Conservation (phyloP, 1,139 yeast species). For the Debaryomyces subglobosus region DNA sequence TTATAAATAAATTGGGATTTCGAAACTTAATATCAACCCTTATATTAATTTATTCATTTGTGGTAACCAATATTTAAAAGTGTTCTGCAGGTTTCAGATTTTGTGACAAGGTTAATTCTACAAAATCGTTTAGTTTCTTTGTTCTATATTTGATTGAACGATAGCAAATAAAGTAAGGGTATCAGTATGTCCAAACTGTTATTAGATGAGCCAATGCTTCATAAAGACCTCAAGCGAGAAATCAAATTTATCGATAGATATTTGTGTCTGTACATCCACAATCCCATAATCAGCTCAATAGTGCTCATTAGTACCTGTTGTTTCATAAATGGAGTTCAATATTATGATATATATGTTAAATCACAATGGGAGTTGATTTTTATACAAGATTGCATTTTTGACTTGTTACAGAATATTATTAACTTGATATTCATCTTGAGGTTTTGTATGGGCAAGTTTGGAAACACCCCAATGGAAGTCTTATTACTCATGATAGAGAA, state of each 20-base stretch:
- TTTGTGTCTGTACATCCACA: slow-evolving; percentile 11
- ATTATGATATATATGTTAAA: neutral
- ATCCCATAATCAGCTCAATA: slow-evolving; percentile 11
- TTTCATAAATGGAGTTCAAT: slow-evolving; percentile 9
- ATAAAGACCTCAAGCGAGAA: neutral
- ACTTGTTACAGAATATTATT: slow-evolving; percentile 20
- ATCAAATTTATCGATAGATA: slow-evolving; percentile 9
- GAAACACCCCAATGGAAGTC: slow-evolving; percentile 15
- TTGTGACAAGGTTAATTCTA: neutral
- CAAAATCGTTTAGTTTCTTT: neutral
- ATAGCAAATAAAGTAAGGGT: neutral
- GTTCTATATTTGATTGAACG: neutral
- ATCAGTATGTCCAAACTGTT: neutral
- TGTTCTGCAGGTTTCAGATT: neutral
- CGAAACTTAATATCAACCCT: neutral
- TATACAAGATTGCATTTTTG: slow-evolving; percentile 17
- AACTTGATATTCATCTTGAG: slow-evolving; percentile 25
- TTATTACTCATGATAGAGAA: slow-evolving; percentile 20
- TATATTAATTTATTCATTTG: neutral
- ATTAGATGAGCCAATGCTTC: neutral
- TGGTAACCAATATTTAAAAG: neutral
- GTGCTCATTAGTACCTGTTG: slow-evolving; percentile 4
- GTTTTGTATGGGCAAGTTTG: slow-evolving; percentile 14
- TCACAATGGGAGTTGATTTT: slow-evolving; percentile 11
- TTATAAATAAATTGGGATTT: neutral